A percentile compares a stretch with the other conserved stretches of the same genome.
Conservation (phyloP, 2,329 filamentous ascomycete species). For the Calonectria montana region DNA sequence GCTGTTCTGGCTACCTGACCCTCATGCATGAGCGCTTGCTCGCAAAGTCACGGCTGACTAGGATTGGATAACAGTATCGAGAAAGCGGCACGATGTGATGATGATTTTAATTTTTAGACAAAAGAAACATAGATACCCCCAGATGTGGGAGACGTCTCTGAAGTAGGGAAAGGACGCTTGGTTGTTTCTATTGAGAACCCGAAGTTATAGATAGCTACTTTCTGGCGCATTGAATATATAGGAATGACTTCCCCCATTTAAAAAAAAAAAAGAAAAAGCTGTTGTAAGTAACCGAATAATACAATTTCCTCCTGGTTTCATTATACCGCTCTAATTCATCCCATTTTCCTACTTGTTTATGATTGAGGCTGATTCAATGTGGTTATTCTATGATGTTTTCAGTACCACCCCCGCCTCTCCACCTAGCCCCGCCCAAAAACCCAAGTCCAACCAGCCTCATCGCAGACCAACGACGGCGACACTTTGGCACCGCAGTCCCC, state of each 20-base stretch:
- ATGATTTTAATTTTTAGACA: background rate
- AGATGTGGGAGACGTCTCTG: background rate
- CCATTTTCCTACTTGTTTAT: no score
- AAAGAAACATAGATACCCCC: slow-evolving; percentile 22
- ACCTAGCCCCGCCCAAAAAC: slow-evolving; percentile 27
- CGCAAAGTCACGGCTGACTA: background rate
- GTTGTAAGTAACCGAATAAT: no score
- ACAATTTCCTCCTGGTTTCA: no score
- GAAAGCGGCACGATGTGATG: background rate
- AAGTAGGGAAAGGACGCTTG: background rate
- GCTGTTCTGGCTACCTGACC: slow-evolving; percentile 81
- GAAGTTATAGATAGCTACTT: background rate
- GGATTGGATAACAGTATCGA: background rate
- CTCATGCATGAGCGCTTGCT: slow-evolving; percentile 57
- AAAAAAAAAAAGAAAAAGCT: background rate
- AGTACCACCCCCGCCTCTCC: background rate
- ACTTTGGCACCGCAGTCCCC: background rate
- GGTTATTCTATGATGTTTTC: background rate
- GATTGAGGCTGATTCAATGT: background rate
- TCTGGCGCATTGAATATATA: background rate
- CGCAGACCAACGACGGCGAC: slow-evolving; percentile 1
- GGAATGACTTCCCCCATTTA: background rate
- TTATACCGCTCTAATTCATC: background rate
- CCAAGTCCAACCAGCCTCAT: slow-evolving; percentile 21
- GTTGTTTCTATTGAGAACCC: background rate